Evolutionary conservation across 208 protist genomes (phyloP).

Genomic region (Crithidia acanthocephali): DNA sequence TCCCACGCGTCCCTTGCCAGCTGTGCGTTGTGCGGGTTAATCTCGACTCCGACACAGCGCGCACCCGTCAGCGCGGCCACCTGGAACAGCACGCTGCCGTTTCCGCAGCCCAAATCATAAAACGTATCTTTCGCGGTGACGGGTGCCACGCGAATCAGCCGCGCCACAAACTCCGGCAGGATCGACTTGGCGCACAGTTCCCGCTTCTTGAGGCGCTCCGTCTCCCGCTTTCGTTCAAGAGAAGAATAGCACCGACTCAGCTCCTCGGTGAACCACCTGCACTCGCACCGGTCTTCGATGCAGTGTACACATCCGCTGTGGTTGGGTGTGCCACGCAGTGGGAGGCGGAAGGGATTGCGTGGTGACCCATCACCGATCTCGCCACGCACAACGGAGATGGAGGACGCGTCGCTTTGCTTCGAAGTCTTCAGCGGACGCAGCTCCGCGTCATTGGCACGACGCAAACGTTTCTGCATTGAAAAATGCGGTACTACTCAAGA

Average conservation of each 20-base stretch:
- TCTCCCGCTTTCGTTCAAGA: conserved; percentile 55
- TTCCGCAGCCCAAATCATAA: conserved; percentile 86
- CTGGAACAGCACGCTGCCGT: conserved; percentile 90
- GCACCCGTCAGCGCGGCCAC: conserved; percentile 74
- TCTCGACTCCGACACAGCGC: conserved; percentile 80
- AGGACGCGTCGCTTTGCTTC: background rate
- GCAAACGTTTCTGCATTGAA: conserved; percentile 56
- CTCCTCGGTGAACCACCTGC: conserved; percentile 43
- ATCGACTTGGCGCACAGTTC: conserved; percentile 91
- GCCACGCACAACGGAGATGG: background rate
- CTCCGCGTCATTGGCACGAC: conserved; percentile 15
- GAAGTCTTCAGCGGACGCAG: conserved; percentile 9
- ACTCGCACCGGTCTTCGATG: conserved; percentile 44
- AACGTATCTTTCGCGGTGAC: conserved; percentile 58
- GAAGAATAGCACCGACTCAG: conserved; percentile 57
- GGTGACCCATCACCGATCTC: conserved; percentile 50
- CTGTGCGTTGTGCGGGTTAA: conserved; percentile 67
- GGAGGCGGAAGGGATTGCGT: conserved; percentile 51
- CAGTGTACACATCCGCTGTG: conserved; percentile 63
- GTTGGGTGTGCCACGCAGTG: conserved; percentile 55
- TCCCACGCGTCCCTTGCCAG: conserved; percentile 65
- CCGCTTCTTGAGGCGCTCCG: conserved; percentile 41
- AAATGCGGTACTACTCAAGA: conserved; percentile 20
- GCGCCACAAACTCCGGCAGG: conserved; percentile 75
- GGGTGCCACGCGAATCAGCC: conserved; percentile 51